Evolutionary conservation across 2,329 filamentous ascomycete species (phyloP), one percentile per base, ranked within the genome.

Genomic region (Massarina eburnea): DNA sequence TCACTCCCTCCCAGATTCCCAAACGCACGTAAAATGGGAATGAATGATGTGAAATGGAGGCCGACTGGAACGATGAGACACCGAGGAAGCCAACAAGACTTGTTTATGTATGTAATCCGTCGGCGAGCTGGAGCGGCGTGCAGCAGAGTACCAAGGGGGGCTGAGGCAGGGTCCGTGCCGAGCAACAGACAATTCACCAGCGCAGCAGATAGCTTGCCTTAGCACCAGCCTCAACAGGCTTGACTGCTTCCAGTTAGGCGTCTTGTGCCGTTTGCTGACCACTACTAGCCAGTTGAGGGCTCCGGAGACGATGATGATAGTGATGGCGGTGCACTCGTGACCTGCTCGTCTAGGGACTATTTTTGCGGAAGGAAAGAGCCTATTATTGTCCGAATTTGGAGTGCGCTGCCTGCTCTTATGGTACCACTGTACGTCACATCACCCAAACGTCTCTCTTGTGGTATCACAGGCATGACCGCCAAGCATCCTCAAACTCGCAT

Each of bases 211-310:
- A 2, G 22, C n/a, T 40, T n/a, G n/a, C 37, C 37, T 39, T 33
- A 35, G 36, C 45, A 41, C 45, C 49, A 52, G 49, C 49, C 50
- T 53, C 50, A 49, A 22, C 3, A 3, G 20, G 39, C 45, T 43
- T 48, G 34, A n/a, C 24, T 35, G 1, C 21, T 30, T 40, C 30
- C 14, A 43, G 42, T 26, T 36, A 34, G 34, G 32, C 35, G 19
- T 38, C 20, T 19, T 19, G 18, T 14, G 10, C 18, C 20, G 27
- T 14, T 24, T 38, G 33, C 33, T 35, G 33, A 35, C 33, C 33
- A 35, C 30, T n/a, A 18, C 27, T 30, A 30, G 27, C 9, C 27
- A 8, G 27, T 30, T 5, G 7, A 30, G 7, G 27, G 12, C 9
- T 30, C 27, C 5, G 27, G 27, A 7, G n/a, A 30, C 27, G 27